Evolutionary conservation across 495 filamentous ascomycete genomes (phyloP).

Genomic region (Cladorrhinum samala): DNA sequence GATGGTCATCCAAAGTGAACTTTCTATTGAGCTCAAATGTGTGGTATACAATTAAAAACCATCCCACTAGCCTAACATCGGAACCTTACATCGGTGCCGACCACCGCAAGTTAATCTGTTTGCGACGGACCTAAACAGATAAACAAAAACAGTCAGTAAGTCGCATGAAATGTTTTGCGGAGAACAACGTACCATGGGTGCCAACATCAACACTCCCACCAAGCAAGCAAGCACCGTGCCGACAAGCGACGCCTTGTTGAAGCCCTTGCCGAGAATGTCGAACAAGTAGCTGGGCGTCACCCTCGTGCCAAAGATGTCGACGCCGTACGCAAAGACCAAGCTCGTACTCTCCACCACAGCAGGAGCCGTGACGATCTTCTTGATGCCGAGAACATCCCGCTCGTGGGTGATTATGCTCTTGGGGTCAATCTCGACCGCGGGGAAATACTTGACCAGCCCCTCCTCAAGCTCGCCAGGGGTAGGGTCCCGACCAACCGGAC

Average conservation of each 20-base stretch:
- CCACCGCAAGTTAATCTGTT: constrained; percentile 26
- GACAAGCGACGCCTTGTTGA: constrained; percentile 80
- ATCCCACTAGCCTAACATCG: no score
- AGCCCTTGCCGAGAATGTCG: constrained; percentile 87
- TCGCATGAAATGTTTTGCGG: no score
- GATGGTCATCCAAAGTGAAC: no score
- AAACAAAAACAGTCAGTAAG: neutral
- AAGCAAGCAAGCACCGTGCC: constrained; percentile 73
- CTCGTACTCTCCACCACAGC: constrained; percentile 89
- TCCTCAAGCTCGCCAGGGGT: constrained; percentile 74
- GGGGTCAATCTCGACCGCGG: constrained; percentile 78
- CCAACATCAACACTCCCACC: constrained; percentile 65
- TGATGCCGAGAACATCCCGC: constrained; percentile 71
- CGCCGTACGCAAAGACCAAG: constrained; percentile 81
- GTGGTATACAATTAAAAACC: neutral
- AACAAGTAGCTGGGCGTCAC: constrained; percentile 81
- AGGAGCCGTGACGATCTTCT: constrained; percentile 63
- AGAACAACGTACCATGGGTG: constrained; percentile 82
- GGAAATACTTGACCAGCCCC: constrained; percentile 68
- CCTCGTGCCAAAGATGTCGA: constrained; percentile 82
- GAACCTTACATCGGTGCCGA: constrained; percentile 16
- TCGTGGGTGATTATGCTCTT: constrained; percentile 76
- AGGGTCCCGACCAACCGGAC: constrained; percentile 79
- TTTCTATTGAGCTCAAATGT: no score
- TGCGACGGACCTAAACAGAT: constrained; percentile 18